These are phyloP conservation scores for Lactarius evosmus DNA, from an alignment of 768 basidiomycete species.

Conservation along the genomic window DNA sequence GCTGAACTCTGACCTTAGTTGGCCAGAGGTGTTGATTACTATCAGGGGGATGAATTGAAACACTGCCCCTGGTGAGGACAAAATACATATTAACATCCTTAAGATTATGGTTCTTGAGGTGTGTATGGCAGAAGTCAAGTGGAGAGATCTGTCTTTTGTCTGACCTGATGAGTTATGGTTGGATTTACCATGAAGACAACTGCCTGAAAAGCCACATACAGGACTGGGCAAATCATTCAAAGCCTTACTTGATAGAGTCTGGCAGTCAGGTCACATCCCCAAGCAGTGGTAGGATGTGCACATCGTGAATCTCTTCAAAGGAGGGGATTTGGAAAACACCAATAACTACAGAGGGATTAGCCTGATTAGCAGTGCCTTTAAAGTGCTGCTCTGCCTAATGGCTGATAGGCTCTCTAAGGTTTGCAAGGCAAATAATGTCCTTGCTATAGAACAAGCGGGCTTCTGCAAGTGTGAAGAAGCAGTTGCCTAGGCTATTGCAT, in stretches of 20 bases:
- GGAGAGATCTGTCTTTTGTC: accelerated
- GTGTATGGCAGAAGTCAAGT: not conserved
- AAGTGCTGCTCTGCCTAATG: conserved; percentile 22
- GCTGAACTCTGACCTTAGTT: not conserved
- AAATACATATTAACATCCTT: conserved; percentile 1
- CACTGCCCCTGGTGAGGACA: conserved; percentile 7
- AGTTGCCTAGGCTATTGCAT: conserved; percentile 19
- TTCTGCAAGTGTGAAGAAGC: conserved; percentile 24
- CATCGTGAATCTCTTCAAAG: conserved; percentile 19
- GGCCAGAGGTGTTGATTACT: not conserved
- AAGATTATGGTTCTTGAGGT: conserved; percentile 4
- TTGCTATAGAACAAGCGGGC: conserved; percentile 12
- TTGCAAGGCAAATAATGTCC: not conserved
- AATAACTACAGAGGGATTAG: conserved; percentile 26
- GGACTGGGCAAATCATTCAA: not conserved
- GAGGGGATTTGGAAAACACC: conserved; percentile 18
- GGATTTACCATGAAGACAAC: not conserved
- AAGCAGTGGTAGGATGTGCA: conserved; percentile 19
- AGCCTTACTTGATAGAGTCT: accelerated
- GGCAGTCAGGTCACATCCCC: not conserved
- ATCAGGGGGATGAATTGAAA: not conserved
- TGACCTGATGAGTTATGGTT: not conserved
- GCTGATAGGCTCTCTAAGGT: not conserved
- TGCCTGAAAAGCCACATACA: accelerated
- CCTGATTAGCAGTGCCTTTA: conserved; percentile 19